phyloP scores from a whole-genome alignment of 805 yeast genomes.

The Tetrapisispora taiwanensis region DNA sequence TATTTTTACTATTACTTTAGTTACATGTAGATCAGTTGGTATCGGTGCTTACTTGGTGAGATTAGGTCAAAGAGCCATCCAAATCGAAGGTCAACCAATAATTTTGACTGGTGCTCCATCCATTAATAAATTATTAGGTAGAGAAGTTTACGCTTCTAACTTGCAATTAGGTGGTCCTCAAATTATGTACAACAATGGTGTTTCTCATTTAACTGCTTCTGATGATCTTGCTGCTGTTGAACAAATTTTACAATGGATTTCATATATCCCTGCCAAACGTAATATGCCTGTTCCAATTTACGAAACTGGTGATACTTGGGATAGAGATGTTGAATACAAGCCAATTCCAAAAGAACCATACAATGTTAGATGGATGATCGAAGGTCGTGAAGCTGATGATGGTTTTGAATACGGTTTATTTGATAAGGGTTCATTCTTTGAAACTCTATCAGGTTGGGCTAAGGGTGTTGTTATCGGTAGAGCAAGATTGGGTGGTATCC shows the following conservation, averaged over 20 bases:
- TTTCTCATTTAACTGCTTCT: conserved; percentile 91
- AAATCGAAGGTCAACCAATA: conserved; percentile 97
- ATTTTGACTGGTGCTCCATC: conserved; percentile 99
- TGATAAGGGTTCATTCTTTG: conserved; percentile 89
- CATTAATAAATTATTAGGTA: conserved; percentile 89
- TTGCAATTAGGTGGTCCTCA: conserved; percentile 98
- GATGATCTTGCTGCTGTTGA: conserved; percentile 96
- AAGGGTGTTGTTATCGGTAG: conserved; percentile 97
- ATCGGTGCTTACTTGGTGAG: conserved; percentile 98
- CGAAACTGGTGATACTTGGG: conserved; percentile 81
- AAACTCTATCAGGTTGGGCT: conserved; percentile 97
- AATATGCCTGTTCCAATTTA: conserved; percentile 84
- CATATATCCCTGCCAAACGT: conserved; percentile 87
- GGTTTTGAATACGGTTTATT: conserved; percentile 79
- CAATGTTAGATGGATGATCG: conserved; percentile 92
- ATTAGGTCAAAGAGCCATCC: conserved; percentile 97
- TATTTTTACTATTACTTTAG: conserved; percentile 93
- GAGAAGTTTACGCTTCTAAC: conserved; percentile 94
- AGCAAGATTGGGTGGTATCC: conserved; percentile 97
- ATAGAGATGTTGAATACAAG: conserved; percentile 74
- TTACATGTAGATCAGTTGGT: conserved; percentile 99
- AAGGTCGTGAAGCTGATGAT: conserved; percentile 67
- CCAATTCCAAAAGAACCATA: conserved; percentile 67
- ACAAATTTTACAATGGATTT: conserved; percentile 90
- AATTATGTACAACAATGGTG: conserved; percentile 97